These are phyloP conservation scores for Dovyalis caffra DNA, from an alignment of 345 rosid genomes.

Conservation along the genomic window DNA sequence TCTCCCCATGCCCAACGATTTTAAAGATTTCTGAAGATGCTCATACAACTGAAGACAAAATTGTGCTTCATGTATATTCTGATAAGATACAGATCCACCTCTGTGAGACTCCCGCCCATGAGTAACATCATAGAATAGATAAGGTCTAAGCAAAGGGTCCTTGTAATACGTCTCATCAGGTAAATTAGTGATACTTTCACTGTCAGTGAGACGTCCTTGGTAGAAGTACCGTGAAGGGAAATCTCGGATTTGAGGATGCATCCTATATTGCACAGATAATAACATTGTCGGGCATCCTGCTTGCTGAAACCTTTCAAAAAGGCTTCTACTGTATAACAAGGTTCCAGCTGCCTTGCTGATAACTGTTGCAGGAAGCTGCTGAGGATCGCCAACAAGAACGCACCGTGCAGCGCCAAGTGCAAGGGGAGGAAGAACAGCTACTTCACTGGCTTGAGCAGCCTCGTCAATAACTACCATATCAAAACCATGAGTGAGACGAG, in stretches of 20 bases:
- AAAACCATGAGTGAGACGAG: slow-evolving; percentile 96
- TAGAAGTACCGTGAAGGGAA: slow-evolving; percentile 94
- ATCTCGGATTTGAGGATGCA: slow-evolving; percentile 98
- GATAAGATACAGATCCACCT: slow-evolving; percentile 96
- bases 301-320: slow-evolving; percentile 96
- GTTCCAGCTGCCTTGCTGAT: slow-evolving; percentile 99
- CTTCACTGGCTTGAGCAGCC: slow-evolving; percentile 99
- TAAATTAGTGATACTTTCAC: slow-evolving; percentile 71
- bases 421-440: slow-evolving; percentile 92
- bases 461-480: slow-evolving; percentile 99
- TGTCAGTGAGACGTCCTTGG: slow-evolving; percentile 95
- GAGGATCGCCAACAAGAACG: slow-evolving; percentile 99
- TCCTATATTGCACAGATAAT: slow-evolving; percentile 93
- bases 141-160: slow-evolving; percentile 87
- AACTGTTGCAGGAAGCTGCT: slow-evolving; percentile 99
- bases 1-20: slow-evolving; percentile 64
- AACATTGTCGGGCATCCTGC: slow-evolving; percentile 98
- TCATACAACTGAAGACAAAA: slow-evolving; percentile 86
- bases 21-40: slow-evolving; percentile 80
- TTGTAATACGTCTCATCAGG: slow-evolving; percentile 87
- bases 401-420: slow-evolving; percentile 96
- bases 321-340: slow-evolving; percentile 89
- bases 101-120: slow-evolving; percentile 96
- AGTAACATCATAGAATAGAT: slow-evolving; percentile 78
- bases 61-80: slow-evolving; percentile 88